These are phyloP conservation scores for Fusarium floridanum DNA, from an alignment of 2,329 filamentous ascomycete genomes.

Conservation along the genomic window DNA sequence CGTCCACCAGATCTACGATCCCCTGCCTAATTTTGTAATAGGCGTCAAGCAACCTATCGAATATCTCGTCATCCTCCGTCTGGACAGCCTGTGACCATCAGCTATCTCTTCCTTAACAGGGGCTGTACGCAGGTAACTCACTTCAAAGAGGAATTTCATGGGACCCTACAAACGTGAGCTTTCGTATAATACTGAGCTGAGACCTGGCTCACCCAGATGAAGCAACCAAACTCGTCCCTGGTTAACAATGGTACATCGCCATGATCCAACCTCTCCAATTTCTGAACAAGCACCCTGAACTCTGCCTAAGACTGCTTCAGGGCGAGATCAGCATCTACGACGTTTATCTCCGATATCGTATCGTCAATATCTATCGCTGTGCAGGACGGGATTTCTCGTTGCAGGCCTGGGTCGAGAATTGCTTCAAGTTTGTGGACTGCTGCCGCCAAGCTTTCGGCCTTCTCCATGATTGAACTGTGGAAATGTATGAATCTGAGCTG, in stretches of 20 bases:
- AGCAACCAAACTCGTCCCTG: conserved; percentile 4
- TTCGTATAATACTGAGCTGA: neutral
- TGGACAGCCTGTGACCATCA: conserved; percentile 2
- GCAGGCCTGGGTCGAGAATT: neutral
- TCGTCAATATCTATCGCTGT: neutral
- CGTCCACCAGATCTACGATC: conserved; percentile 1
- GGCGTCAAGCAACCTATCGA: conserved; percentile 12
- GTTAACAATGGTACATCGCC: conserved; percentile 16
- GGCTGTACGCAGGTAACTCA: neutral
- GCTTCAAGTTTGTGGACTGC: neutral
- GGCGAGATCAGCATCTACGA: neutral
- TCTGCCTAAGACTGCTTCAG: neutral
- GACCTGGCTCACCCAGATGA: conserved; percentile 15
- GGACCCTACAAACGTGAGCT: conserved; percentile 14
- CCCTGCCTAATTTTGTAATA: conserved; percentile 15
- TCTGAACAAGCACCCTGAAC: conserved; percentile 10
- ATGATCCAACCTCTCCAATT: conserved; percentile 12
- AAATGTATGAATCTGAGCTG: neutral
- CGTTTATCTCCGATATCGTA: neutral
- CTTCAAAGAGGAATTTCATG: conserved; percentile 22
- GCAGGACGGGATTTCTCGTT: neutral
- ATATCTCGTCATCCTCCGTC: neutral
- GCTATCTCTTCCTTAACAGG: neutral
- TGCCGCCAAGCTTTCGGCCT: neutral
- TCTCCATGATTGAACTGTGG: neutral